Base-by-base conservation (phyloP, 257 asterid species). In the Salvia hispanica region DNA sequence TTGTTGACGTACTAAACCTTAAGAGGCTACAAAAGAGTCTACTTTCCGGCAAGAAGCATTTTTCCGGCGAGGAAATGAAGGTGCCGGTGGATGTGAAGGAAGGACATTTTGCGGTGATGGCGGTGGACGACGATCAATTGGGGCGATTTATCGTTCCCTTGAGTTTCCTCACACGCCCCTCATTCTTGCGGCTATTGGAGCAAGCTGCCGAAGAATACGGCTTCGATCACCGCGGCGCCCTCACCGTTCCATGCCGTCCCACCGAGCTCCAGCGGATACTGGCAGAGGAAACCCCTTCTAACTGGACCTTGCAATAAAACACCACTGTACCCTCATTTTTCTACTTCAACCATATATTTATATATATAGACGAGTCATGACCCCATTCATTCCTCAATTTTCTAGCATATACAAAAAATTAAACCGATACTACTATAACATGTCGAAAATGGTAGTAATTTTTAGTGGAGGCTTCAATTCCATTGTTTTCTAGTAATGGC, bases 171-270 rank as follows among this genome's bases (percentile, higher is more conserved):
- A 77, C 79, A 2, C 86, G 82, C 62, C 93, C 93, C 0, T 62
- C 85, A 33, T 91, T 91, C 79, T 71, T 88, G 77, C 78, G 77
- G 66, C 62, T 91, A 43, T 50, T 88, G 71, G 93, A 88, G 44
- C 77, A 76, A 66, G 95, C 85, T 2, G 97, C 90, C 12, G 96
- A 91, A 25, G 96, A 83, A 18, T 91, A 88, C 62, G 96, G 97
- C 15, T 91, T 88, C 34, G 95, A 88, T 25, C 93, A 78, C 46
- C 68, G 72, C 11, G 96, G 97, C 3, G 90, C 83, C 1, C 81
- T 91, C 10, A 83, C 87, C 7, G 77, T 91, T 10, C 97, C 96
- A 0, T 91, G 97, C 48, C 79, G 69, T 51, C 82, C 84, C 13
- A 50, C 52, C 14, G 84, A 67, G 72, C 73, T 82, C 16, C 77